Percentiles rank a stretch among this genome's conserved stretches.
Evolutionary conservation across 305 asterid genomes (phyloP).

Genomic region (Plantago coronopus): DNA sequence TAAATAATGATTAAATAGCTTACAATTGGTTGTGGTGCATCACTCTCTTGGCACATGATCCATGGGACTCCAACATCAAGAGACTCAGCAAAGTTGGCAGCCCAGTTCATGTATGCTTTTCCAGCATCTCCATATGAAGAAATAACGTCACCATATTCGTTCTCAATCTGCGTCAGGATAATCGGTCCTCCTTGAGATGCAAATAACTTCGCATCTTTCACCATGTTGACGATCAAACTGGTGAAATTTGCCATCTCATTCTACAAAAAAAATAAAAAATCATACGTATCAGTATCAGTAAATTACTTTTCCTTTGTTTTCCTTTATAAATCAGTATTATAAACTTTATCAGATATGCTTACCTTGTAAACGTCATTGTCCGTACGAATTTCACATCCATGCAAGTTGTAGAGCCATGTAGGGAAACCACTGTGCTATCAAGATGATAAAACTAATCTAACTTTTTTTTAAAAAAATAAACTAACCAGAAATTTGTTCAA

Average conservation of each 20-base stretch:
- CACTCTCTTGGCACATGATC: conserved; percentile 91
- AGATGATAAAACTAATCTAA: not conserved
- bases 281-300: not conserved
- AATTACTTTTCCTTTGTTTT: too few species aligned
- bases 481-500: not conserved
- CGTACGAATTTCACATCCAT: conserved; percentile 69
- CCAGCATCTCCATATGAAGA: conserved; percentile 80
- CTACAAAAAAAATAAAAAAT: conserved; percentile 24
- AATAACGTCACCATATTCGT: conserved; percentile 83
- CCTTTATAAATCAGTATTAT: too few species aligned
- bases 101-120: conserved; percentile 77
- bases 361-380: conserved; percentile 78
- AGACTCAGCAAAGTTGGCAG: conserved; percentile 73
- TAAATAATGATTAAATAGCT: not conserved
- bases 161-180: conserved; percentile 87
- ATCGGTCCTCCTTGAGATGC: conserved; percentile 92
- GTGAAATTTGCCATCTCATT: conserved; percentile 76
- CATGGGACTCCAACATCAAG: conserved; percentile 84
- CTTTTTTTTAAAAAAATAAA: too few species aligned
- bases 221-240: conserved; percentile 52
- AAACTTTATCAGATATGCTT: not conserved
- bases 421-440: conserved; percentile 74
- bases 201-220: conserved; percentile 58
- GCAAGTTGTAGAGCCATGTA: conserved; percentile 77
- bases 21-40: conserved; percentile 84